phyloP scores from a whole-genome alignment of 805 yeast species.

The Helenozyma rhizophorensis region DNA sequence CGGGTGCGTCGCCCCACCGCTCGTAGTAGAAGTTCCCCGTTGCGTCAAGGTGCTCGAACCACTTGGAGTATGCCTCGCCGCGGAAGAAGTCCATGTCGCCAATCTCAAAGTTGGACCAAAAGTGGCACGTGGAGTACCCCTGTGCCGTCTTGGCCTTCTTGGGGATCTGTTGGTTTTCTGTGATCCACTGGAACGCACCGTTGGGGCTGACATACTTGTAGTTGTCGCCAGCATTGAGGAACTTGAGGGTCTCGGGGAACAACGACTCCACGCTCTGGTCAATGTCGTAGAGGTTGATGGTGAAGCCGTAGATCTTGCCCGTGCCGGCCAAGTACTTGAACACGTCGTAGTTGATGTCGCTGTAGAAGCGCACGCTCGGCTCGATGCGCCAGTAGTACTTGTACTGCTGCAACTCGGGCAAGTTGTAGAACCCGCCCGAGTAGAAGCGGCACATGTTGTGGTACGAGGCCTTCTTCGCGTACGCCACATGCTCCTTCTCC shows the following conservation, averaged over 20 bases:
- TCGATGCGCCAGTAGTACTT: constrained; percentile 80
- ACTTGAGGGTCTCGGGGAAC: constrained; percentile 68
- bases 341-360: constrained; percentile 71
- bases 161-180: constrained; percentile 51
- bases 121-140: constrained; percentile 70
- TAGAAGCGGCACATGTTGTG: constrained; percentile 86
- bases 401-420: constrained; percentile 57
- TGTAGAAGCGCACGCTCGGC: constrained; percentile 64
- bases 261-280: constrained; percentile 58
- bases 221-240: constrained; percentile 51
- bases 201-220: constrained; percentile 45
- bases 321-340: constrained; percentile 69
- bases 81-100: constrained; percentile 80
- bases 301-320: constrained; percentile 69
- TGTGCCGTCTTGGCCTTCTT: constrained; percentile 37
- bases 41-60: constrained; percentile 60
- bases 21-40: constrained; percentile 85
- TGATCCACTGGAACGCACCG: constrained; percentile 51
- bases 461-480: constrained; percentile 59
- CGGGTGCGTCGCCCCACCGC: constrained; percentile 94
- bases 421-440: constrained; percentile 57
- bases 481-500: constrained; percentile 46
- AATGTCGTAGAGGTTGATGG: constrained; percentile 63
- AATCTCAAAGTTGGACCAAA: constrained; percentile 88
- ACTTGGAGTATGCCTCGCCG: constrained; percentile 57